Conservation (phyloP, 345 rosid species). For the Carallia brachiata region DNA sequence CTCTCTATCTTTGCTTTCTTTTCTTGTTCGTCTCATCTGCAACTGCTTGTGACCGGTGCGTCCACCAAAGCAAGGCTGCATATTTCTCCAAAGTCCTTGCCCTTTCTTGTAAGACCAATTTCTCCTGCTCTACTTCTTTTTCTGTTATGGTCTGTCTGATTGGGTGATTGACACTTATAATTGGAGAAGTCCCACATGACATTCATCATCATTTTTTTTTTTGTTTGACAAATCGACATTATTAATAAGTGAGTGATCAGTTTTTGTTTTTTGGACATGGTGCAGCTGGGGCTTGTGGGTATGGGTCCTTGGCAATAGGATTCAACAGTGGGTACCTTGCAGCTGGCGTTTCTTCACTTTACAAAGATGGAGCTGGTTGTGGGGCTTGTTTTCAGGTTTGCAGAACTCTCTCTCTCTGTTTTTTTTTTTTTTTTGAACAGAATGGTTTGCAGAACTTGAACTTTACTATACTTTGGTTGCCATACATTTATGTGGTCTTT, state of each 20-base stretch:
- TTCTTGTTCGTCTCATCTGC: conserved; percentile 42
- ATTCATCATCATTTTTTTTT: too few species aligned
- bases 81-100: conserved; percentile 64
- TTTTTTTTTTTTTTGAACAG: too few species aligned
- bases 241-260: neutral
- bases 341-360: conserved; percentile 63
- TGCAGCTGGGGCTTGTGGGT: conserved; percentile 92
- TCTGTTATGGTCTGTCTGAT: neutral
- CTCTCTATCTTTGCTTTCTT: conserved; percentile 28
- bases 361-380: conserved; percentile 82
- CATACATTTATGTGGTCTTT: neutral
- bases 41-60: conserved; percentile 82
- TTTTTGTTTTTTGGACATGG: conserved; percentile 11
- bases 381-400: conserved; percentile 82
- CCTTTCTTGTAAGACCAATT: conserved; percentile 48
- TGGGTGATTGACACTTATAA: too few species aligned
- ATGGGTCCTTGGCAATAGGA: conserved; percentile 66
- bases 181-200: too few species aligned
- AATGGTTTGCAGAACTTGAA: too few species aligned
- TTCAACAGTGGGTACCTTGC: conserved; percentile 72
- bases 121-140: neutral
- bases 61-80: conserved; percentile 64
- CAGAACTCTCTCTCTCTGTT: too few species aligned
- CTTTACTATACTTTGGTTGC: neutral
- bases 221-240: too few species aligned